These are phyloP conservation scores for Eimeria praecox DNA, from an alignment of 169 alveolate genomes.

Conservation along the genomic window DNA sequence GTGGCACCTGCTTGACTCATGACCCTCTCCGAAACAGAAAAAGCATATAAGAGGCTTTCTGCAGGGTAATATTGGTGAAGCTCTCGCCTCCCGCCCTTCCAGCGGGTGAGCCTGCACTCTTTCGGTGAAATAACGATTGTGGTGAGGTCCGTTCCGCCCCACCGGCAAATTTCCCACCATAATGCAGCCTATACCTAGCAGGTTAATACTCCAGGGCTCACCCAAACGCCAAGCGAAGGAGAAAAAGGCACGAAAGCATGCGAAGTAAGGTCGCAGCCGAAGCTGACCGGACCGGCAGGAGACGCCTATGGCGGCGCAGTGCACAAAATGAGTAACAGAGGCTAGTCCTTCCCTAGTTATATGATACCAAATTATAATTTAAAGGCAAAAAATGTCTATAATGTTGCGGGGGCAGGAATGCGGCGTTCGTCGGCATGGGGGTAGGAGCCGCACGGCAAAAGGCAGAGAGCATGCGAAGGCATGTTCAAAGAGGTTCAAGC, in stretches of 20 bases:
- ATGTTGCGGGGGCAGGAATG: neutral
- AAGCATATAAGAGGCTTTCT: neutral
- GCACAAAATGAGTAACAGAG: neutral
- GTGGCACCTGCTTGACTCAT: neutral
- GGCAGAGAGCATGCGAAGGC: neutral
- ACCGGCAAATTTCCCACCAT: neutral
- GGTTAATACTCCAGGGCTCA: neutral
- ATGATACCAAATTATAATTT: too few species aligned
- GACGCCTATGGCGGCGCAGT: neutral
- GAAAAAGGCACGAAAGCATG: neutral
- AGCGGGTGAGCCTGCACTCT: neutral
- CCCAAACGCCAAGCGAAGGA: neutral
- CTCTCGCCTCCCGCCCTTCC: neutral
- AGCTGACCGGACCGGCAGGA: neutral
- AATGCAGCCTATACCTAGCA: neutral
- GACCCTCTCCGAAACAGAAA: slow-evolving; percentile 49
- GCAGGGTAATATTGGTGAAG: neutral
- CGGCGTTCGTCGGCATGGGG: neutral
- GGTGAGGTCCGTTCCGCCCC: neutral
- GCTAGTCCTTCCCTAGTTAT: neutral
- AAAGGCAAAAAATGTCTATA: too few species aligned
- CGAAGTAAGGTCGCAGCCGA: neutral
- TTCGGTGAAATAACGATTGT: slow-evolving; percentile 28
- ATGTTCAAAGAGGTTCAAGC: neutral
- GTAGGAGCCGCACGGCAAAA: neutral